Percentiles rank a stretch among this genome's conserved stretches.
Conservation (phyloP, 768 basidiomycete species). For the Podaxis sp. region DNA sequence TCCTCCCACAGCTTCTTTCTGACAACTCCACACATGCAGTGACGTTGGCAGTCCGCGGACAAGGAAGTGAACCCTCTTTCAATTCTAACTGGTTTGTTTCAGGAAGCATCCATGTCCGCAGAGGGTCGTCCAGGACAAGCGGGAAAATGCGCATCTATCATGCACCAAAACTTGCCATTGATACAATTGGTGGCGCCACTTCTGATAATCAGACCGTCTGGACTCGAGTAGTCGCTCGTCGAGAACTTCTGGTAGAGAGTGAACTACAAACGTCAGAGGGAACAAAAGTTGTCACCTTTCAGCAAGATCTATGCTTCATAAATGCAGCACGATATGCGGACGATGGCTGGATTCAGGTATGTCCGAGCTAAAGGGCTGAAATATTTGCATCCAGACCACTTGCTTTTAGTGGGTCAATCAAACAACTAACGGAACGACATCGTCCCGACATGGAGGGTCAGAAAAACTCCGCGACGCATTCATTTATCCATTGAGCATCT, state of each 20-base stretch:
- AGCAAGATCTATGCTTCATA: slow-evolving; percentile 46
- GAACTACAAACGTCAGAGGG: slow-evolving; percentile 49
- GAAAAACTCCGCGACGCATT: slow-evolving; percentile 48
- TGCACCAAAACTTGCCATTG: slow-evolving; percentile 38
- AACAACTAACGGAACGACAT: slow-evolving; percentile 44
- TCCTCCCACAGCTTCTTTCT: no score
- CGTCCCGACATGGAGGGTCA: slow-evolving; percentile 49
- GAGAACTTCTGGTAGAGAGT: slow-evolving; percentile 48
- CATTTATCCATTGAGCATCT: slow-evolving; percentile 43
- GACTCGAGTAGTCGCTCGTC: slow-evolving; percentile 49
- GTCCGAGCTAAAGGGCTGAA: background rate
- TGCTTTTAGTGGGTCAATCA: slow-evolving; percentile 46
- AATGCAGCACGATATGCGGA: slow-evolving; percentile 54
- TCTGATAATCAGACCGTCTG: slow-evolving; percentile 44
- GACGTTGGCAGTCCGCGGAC: no score
- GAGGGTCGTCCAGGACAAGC: slow-evolving; percentile 46
- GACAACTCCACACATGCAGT: no score
- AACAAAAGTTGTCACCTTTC: slow-evolving; percentile 44
- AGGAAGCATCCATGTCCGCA: slow-evolving; percentile 52
- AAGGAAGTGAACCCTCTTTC: no score
- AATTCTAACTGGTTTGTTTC: slow-evolving; percentile 19
- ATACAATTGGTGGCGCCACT: slow-evolving; percentile 37
- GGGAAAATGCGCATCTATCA: slow-evolving; percentile 48
- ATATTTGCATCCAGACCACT: background rate
- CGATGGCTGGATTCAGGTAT: slow-evolving; percentile 34